Base-by-base conservation (phyloP, 768 basidiomycete genomes). In the Pleurotus sapidus region DNA sequence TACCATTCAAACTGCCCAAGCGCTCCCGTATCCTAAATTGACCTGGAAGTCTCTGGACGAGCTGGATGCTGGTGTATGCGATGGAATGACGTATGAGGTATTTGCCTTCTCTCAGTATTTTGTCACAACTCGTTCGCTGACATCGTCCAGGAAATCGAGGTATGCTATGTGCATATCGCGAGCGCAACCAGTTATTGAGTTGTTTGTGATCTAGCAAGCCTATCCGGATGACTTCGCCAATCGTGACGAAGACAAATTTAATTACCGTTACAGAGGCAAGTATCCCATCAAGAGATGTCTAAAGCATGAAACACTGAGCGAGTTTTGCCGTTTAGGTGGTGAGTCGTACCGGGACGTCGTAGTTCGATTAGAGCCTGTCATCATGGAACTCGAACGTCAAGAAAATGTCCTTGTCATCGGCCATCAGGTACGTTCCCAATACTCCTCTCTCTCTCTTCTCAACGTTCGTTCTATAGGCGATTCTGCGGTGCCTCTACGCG, bases 31-130 rank as follows among this genome's bases (percentile, higher is more conserved):
- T 67, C 79, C 87, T 46, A 97, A 98, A 65, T 75, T 98, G 61
- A 98, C 96, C 3, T 99, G 97, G 97, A 99, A 99, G 70, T 94
- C 93, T 1, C 74, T 99, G 53, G 97, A 99, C 65, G 97, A 99
- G 72, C 79, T 99, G 23, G 97, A 99, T 70, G 97, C 97, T 6
- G 97, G 97, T 23, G 97, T 99, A 34, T 99, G 97, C 66, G 97
- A 99, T 72, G 97, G 89, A 14, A 98, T 99, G 97, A 98, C 97
- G 3, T 99, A 99, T 64, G 89, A 93, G 67, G 77, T 74, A 64
- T 23, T 4, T 42, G 18, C 17, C 11, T 5, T 51, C n/a, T 27
- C n/a, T 12, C 17, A 46, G 15, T 27, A 46, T n/a, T 9, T 15
- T 40, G 37, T 47, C 11, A 34, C 3, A 2, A 11, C 30, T 3